Evolutionary conservation across 1,284 basidiomycete genomes (phyloP).

Genomic region (Coniophora puteana): DNA sequence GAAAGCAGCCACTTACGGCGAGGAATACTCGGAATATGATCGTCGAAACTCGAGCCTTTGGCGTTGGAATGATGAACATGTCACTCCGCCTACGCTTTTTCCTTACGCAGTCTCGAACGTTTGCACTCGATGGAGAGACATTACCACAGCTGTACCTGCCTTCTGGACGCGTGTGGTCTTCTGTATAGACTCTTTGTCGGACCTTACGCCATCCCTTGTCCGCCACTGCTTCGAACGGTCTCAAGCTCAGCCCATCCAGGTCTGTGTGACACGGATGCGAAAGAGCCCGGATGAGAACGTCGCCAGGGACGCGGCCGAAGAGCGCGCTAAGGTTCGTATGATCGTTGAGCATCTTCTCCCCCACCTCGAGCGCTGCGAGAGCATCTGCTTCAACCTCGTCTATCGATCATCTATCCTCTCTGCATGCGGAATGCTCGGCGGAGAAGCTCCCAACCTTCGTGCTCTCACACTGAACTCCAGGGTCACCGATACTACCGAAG

Average conservation of each 20-base stretch:
- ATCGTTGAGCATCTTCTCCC: background rate
- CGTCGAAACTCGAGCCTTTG: no score
- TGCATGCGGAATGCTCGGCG: background rate
- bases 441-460: background rate
- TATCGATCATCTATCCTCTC: conserved; percentile 7
- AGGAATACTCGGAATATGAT: no score
- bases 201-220: background rate
- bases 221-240: conserved; percentile 5
- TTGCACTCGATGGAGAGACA: no score
- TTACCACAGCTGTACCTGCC: background rate
- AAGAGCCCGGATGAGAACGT: background rate
- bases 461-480: conserved; percentile 2
- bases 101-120: no score
- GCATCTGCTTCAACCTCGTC: conserved; percentile 1
- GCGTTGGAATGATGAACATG: no score
- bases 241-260: conserved; percentile 3
- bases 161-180: background rate
- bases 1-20: no score
- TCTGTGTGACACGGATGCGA: conserved; percentile 2
- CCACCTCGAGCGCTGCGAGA: conserved; percentile 7
- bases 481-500: conserved; percentile 1
- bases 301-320: background rate
- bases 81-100: no score
- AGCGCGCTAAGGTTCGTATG: background rate
- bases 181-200: background rate